These are phyloP conservation scores for Russula sp. DNA, from an alignment of 768 basidiomycete genomes.

Conservation along the genomic window DNA sequence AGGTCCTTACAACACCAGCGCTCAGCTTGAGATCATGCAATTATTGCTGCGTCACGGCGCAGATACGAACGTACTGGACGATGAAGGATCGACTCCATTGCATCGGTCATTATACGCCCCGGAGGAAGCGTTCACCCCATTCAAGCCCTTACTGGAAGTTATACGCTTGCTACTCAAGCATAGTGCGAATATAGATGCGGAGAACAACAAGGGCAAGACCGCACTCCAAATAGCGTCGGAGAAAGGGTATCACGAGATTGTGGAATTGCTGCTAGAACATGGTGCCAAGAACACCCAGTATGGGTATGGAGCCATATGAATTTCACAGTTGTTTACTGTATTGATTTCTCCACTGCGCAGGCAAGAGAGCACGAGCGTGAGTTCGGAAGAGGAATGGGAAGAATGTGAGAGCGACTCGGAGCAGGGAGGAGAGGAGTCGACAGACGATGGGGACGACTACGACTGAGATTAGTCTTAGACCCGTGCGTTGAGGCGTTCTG, in stretches of 20 bases:
- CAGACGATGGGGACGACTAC: too few species aligned
- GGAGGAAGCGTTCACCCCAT: too few species aligned
- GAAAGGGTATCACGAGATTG: neutral
- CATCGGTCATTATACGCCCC: neutral
- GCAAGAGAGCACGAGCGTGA: too few species aligned
- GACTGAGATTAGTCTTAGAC: too few species aligned
- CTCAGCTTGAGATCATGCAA: neutral
- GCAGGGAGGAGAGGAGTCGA: too few species aligned
- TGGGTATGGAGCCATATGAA: too few species aligned
- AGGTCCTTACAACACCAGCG: accelerated
- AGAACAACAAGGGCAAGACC: neutral
- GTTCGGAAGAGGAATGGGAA: too few species aligned
- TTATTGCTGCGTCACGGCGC: neutral
- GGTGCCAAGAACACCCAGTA: neutral
- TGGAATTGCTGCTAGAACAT: neutral
- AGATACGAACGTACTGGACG: neutral
- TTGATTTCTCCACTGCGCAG: too few species aligned
- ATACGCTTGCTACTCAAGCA: neutral
- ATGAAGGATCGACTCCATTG: neutral
- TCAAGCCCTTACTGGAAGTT: neutral
- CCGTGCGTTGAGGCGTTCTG: too few species aligned
- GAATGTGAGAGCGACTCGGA: too few species aligned
- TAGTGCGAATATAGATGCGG: neutral
- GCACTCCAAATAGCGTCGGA: neutral
- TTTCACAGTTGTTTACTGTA: too few species aligned